These are phyloP conservation scores for Tuber aestivum DNA, from an alignment of 495 filamentous ascomycete species.

Conservation along the genomic window DNA sequence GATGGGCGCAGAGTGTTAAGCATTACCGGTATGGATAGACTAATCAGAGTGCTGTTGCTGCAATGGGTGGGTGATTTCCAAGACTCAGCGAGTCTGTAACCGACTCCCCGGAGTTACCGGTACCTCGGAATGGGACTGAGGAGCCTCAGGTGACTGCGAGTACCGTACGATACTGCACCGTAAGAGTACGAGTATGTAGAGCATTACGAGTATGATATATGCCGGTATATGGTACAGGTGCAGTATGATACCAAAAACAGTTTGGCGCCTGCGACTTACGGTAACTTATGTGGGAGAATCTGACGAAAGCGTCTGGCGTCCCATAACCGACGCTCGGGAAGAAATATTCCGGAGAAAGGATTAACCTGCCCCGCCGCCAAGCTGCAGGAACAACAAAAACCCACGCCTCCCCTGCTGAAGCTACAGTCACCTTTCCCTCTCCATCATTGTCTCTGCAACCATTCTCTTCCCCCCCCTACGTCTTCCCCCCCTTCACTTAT, in stretches of 20 bases:
- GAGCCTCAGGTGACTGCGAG: background rate
- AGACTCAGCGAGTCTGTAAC: background rate
- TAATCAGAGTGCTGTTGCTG: background rate
- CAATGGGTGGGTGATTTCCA: background rate
- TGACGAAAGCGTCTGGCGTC: background rate
- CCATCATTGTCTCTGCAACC: background rate
- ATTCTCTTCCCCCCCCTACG: background rate
- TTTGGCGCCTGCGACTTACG: no score
- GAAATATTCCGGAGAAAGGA: background rate
- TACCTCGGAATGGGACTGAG: background rate
- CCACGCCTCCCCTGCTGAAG: background rate
- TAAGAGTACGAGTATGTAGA: no score
- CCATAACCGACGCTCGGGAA: background rate
- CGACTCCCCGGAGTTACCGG: background rate
- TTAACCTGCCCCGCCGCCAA: background rate
- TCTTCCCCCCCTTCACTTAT: background rate
- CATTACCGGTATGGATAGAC: no score
- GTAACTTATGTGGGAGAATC: background rate
- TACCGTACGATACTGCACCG: no score
- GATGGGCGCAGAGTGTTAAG: background rate
- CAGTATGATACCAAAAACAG: no score
- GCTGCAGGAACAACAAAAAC: constrained; percentile 7
- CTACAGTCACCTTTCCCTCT: background rate
- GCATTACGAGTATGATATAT: no score
- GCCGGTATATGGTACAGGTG: no score